Percentiles rank a stretch among this genome's conserved stretches.
Conservation (phyloP, 2,329 filamentous ascomycete species). For the Geosmithia putterillii region DNA sequence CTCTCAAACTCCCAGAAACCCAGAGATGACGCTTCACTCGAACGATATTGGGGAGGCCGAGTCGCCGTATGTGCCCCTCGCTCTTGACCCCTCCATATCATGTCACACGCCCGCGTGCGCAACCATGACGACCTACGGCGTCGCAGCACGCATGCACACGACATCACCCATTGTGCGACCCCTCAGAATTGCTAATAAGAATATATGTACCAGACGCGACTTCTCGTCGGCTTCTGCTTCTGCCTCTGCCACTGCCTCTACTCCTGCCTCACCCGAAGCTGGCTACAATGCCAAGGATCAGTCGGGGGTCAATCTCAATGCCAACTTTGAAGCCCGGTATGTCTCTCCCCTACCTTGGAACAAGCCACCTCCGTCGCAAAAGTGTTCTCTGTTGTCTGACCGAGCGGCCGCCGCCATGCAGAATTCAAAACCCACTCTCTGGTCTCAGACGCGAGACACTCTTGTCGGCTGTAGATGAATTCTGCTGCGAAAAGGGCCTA, state of each 20-base stretch:
- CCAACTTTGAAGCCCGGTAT: conserved; percentile 33
- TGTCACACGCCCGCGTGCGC: not conserved
- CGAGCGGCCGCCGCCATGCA: conserved; percentile 8
- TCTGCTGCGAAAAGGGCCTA: conserved; percentile 47
- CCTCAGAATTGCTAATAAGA: too few relatives aligned
- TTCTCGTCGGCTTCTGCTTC: not conserved
- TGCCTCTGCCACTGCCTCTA: not conserved
- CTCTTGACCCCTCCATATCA: not conserved
- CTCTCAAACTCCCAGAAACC: not conserved
- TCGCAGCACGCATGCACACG: too few relatives aligned
- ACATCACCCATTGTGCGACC: too few relatives aligned
- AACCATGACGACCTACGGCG: too few relatives aligned
- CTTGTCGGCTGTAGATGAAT: conserved; percentile 44
- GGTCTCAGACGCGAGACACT: conserved; percentile 39
- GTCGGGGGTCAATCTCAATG: conserved; percentile 26
- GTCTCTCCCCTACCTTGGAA: conserved; percentile 5
- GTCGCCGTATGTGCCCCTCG: not conserved
- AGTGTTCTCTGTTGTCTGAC: conserved; percentile 5
- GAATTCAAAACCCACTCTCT: conserved; percentile 35
- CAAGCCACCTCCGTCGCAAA: not conserved
- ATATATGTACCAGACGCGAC: not conserved
- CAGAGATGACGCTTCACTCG: not conserved
- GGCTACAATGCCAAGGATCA: conserved; percentile 17
- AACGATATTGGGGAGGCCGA: not conserved
- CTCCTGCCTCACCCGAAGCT: conserved; percentile 22